Conservation (phyloP, 345 rosid species). For the Lumnitzera racemosa region DNA sequence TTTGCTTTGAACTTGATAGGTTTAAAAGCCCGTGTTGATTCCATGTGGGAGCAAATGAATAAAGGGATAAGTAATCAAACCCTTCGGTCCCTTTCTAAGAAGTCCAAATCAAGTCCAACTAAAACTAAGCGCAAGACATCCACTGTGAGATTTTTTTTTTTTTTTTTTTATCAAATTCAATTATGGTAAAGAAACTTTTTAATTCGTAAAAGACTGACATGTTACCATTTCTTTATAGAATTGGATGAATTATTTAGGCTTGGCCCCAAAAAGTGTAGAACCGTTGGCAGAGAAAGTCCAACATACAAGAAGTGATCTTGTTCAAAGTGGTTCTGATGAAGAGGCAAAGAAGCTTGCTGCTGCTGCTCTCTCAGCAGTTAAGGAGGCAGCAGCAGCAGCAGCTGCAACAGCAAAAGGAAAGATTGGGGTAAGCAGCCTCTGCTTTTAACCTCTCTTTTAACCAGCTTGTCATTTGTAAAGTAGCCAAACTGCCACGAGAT, state of each 20-base stretch:
- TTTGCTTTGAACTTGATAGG: constrained; percentile 16
- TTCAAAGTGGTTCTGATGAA: constrained; percentile 31
- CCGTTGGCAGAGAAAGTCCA: constrained; percentile 6
- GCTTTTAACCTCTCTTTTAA: background rate
- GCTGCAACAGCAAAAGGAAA: constrained; percentile 57
- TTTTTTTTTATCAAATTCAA: background rate
- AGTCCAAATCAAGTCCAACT: constrained; percentile 17
- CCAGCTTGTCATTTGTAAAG: no score
- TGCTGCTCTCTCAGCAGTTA: constrained; percentile 87
- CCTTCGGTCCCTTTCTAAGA: constrained; percentile 22
- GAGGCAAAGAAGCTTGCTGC: constrained; percentile 69
- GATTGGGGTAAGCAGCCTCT: constrained; percentile 50
- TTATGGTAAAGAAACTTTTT: background rate
- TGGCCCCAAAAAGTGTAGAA: constrained; percentile 23
- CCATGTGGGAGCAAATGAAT: constrained; percentile 66
- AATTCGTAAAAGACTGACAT: background rate
- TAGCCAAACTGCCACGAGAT: no score
- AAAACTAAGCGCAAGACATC: constrained; percentile 20
- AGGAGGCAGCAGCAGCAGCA: constrained; percentile 46
- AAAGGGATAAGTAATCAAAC: constrained; percentile 29
- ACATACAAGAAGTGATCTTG: constrained; percentile 8
- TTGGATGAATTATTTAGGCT: constrained; percentile 45
- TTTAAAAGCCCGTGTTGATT: constrained; percentile 33
- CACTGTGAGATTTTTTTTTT: constrained; percentile 27
- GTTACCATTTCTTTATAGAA: constrained; percentile 17